phyloP scores from a whole-genome alignment of 306 rosid species.

The Dalbergia oliveri region DNA sequence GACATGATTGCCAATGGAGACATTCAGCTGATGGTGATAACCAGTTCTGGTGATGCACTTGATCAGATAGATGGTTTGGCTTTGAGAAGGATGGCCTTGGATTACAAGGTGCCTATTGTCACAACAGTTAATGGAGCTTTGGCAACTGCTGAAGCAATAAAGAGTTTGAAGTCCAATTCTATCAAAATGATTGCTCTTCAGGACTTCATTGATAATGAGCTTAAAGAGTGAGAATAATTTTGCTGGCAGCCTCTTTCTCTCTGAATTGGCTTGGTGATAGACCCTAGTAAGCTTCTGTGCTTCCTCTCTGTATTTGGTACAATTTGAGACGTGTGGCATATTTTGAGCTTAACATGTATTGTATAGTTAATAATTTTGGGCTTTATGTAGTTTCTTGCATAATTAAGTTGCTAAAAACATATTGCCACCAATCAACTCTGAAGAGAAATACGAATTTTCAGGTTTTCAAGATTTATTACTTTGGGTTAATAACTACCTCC shows the following conservation, averaged over 20 bases:
- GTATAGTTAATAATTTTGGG: neutral
- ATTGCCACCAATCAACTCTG: neutral
- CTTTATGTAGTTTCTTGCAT: neutral
- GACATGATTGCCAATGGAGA: slow-evolving; percentile 94
- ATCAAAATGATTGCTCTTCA: slow-evolving; percentile 94
- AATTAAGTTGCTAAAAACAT: neutral
- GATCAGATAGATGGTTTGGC: slow-evolving; percentile 94
- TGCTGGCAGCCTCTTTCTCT: slow-evolving; percentile 57
- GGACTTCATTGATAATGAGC: slow-evolving; percentile 66
- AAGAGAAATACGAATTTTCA: neutral
- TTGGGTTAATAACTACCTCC: slow-evolving; percentile 6
- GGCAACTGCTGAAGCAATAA: slow-evolving; percentile 96
- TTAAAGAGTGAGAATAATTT: slow-evolving; percentile 44
- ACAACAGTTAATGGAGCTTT: slow-evolving; percentile 93
- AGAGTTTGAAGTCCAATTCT: slow-evolving; percentile 72
- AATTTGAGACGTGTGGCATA: slow-evolving; percentile 5
- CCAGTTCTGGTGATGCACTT: slow-evolving; percentile 90
- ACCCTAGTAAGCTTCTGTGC: slow-evolving; percentile 51
- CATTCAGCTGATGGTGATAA: slow-evolving; percentile 95
- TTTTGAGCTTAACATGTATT: slow-evolving; percentile 4
- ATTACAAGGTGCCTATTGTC: slow-evolving; percentile 90
- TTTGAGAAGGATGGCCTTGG: slow-evolving; percentile 87
- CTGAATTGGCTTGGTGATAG: slow-evolving; percentile 38
- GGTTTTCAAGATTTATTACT: neutral
- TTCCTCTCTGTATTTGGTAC: slow-evolving; percentile 38